A percentile compares a stretch with the other conserved stretches of the same genome.
These are phyloP conservation scores for Termitomyces sp. DNA, from an alignment of 768 basidiomycete species.

Conservation along the genomic window DNA sequence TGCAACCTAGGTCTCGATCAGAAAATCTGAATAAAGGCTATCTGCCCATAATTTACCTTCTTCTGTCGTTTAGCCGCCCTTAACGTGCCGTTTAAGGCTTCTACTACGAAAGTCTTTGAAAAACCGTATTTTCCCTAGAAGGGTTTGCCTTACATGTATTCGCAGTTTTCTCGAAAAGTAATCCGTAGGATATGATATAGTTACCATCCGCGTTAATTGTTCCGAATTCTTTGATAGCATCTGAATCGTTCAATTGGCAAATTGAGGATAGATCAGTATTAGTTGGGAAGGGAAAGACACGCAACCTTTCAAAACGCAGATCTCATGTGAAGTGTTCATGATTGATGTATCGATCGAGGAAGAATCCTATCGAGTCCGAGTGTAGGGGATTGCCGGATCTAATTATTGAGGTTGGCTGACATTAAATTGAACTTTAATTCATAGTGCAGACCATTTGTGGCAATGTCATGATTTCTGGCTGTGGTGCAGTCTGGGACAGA, in stretches of 20 bases:
- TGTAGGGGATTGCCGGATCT: neutral
- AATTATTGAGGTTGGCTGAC: neutral
- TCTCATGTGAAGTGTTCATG: conserved; percentile 1
- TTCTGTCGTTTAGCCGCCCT: conserved; percentile 42
- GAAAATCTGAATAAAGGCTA: neutral
- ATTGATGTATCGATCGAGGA: neutral
- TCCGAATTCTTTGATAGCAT: conserved; percentile 35
- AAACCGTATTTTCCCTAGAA: neutral
- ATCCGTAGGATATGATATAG: conserved; percentile 33
- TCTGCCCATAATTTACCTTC: conserved; percentile 24
- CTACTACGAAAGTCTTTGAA: conserved; percentile 24
- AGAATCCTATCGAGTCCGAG: neutral
- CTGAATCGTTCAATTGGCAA: neutral
- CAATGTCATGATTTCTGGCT: neutral
- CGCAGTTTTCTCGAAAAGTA: conserved; percentile 43
- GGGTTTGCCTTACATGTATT: conserved; percentile 32
- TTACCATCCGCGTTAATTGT: conserved; percentile 32
- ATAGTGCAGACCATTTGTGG: neutral
- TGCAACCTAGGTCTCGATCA: conserved; percentile 26
- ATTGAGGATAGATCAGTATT: neutral
- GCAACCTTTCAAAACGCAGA: neutral
- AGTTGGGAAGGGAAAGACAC: neutral
- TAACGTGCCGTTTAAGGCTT: conserved; percentile 45
- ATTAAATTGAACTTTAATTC: neutral
- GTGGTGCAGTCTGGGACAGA: too few species aligned